Percentiles rank a stretch among this genome's conserved stretches.
Evolutionary conservation across 1,284 basidiomycete species (phyloP).

Genomic region (Chalciporus sp.): DNA sequence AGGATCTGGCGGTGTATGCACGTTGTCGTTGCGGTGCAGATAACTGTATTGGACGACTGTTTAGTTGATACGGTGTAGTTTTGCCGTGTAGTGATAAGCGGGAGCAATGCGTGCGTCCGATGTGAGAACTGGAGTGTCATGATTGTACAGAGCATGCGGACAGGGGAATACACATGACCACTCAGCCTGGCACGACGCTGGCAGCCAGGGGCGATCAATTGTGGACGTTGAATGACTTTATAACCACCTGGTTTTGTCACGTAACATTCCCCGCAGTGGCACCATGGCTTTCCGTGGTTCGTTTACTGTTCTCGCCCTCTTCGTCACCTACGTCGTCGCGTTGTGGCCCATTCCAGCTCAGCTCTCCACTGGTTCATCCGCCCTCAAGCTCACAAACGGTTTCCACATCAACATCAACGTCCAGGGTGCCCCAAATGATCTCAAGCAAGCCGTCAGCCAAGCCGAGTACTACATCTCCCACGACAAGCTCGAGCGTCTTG

Average conservation of each 20-base stretch:
- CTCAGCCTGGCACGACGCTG: too few species aligned
- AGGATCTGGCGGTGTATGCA: constrained; percentile 46
- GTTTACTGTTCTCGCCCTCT: constrained; percentile 13
- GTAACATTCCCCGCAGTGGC: background rate
- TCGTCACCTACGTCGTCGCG: constrained; percentile 21
- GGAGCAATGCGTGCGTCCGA: too few species aligned
- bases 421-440: constrained; percentile 43
- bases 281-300: constrained; percentile 10
- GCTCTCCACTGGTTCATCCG: constrained; percentile 49
- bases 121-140: too few species aligned
- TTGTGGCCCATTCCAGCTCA: constrained; percentile 68
- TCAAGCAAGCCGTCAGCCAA: constrained; percentile 43
- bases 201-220: too few species aligned
- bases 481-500: constrained; percentile 55
- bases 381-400: constrained; percentile 50
- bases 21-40: constrained; percentile 54
- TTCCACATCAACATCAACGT: constrained; percentile 50
- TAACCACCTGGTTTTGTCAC: too few species aligned
- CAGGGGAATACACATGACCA: too few species aligned
- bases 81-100: too few species aligned
- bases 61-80: constrained; percentile 10
- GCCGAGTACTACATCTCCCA: constrained; percentile 43
- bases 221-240: too few species aligned
- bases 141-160: too few species aligned
- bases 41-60: constrained; percentile 45